Evolutionary conservation across 306 rosid genomes (phyloP).

Genomic region (Casuarina cunninghamiana): DNA sequence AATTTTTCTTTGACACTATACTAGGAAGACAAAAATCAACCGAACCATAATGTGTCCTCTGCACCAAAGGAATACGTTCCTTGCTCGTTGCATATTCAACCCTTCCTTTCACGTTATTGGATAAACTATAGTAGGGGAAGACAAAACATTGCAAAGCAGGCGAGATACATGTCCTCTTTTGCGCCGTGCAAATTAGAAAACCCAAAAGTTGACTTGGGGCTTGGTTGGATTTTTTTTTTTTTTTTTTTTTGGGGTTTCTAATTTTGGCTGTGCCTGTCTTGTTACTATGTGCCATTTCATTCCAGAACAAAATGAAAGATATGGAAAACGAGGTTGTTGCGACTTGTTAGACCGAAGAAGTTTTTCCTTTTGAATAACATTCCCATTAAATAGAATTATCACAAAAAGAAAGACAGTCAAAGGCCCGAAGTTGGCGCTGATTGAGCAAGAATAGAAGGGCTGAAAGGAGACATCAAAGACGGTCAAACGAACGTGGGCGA

Average conservation of each 20-base stretch:
- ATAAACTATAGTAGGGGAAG: too few species aligned
- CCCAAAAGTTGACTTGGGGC: neutral
- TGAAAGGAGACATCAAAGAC: neutral
- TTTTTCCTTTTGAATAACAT: too few species aligned
- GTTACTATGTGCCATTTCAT: neutral
- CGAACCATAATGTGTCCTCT: too few species aligned
- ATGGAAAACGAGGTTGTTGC: neutral
- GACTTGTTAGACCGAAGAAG: neutral
- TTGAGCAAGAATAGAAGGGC: conserved; percentile 10
- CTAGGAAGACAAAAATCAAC: too few species aligned
- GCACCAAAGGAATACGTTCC: too few species aligned
- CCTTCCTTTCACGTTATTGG: too few species aligned
- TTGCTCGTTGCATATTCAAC: too few species aligned
- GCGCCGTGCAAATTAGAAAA: neutral
- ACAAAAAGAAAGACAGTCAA: too few species aligned
- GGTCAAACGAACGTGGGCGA: conserved; percentile 9
- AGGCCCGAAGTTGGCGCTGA: neutral
- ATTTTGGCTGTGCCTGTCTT: neutral
- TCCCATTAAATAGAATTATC: too few species aligned
- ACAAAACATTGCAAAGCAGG: neutral
- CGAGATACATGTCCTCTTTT: neutral
- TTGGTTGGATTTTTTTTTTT: neutral
- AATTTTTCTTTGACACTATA: too few species aligned
- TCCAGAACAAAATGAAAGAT: neutral
- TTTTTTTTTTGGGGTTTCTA: too few species aligned